These are phyloP conservation scores for Hanseniaspora jakobsenii DNA, from an alignment of 805 yeast genomes.

Conservation along the genomic window DNA sequence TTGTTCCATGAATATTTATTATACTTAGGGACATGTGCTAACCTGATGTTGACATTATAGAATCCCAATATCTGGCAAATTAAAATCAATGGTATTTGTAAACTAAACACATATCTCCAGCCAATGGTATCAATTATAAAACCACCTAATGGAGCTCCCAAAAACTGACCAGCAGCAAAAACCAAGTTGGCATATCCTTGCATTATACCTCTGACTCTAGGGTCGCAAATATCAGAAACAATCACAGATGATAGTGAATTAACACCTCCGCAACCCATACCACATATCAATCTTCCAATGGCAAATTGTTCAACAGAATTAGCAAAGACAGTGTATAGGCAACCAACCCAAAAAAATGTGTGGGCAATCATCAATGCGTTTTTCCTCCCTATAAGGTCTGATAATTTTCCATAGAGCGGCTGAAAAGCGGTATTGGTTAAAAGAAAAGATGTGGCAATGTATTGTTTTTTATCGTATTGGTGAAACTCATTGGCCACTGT, in stretches of 20 bases:
- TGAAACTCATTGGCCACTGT: slow-evolving; percentile 38
- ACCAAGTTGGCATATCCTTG: slow-evolving; percentile 75
- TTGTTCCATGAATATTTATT: slow-evolving; percentile 37
- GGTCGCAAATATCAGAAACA: slow-evolving; percentile 62
- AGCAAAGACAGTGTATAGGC: slow-evolving; percentile 33
- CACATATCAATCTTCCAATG: slow-evolving; percentile 59
- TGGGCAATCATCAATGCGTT: slow-evolving; percentile 33
- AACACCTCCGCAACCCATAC: slow-evolving; percentile 87
- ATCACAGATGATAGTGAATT: slow-evolving; percentile 63
- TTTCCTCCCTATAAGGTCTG: slow-evolving; percentile 45
- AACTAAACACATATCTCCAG: slow-evolving; percentile 49
- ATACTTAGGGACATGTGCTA: slow-evolving; percentile 40
- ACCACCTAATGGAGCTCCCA: slow-evolving; percentile 60
- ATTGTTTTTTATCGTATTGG: slow-evolving; percentile 39
- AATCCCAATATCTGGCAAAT: slow-evolving; percentile 30
- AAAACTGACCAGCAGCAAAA: slow-evolving; percentile 61
- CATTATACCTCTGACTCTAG: slow-evolving; percentile 63
- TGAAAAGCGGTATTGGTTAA: slow-evolving; percentile 57
- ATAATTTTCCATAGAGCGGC: slow-evolving; percentile 50
- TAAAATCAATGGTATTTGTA: slow-evolving; percentile 38
- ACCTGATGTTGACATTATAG: slow-evolving; percentile 32
- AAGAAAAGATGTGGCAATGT: slow-evolving; percentile 57
- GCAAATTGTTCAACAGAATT: slow-evolving; percentile 30
- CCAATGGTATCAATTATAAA: slow-evolving; percentile 44
- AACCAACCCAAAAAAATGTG: slow-evolving; percentile 35